Conservation (phyloP, 768 basidiomycete genomes). For the Cystoderma amianthinum region DNA sequence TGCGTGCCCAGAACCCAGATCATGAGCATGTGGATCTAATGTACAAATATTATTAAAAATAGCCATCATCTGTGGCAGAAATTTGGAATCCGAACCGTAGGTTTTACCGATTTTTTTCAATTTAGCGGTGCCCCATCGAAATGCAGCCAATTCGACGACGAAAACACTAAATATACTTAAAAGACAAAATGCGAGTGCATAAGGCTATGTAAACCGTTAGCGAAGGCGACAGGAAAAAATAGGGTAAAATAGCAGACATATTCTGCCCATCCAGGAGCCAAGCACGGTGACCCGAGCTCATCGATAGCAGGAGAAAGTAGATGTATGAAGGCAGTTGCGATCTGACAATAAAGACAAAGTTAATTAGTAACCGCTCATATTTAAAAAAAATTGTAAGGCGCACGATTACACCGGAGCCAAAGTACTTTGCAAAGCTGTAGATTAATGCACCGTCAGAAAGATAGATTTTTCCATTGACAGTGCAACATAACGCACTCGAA, state of each 20-base stretch:
- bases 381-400: conserved; percentile 16
- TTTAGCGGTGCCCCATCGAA: conserved; percentile 77
- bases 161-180: conserved; percentile 80
- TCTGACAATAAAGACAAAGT: conserved; percentile 30
- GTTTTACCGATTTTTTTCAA: conserved; percentile 57
- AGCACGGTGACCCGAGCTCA: conserved; percentile 64
- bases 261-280: conserved; percentile 58
- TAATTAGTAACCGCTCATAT: conserved; percentile 3
- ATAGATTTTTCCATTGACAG: neutral
- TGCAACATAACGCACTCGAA: conserved; percentile 52
- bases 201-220: conserved; percentile 44
- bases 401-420: conserved; percentile 86
- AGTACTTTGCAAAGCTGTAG: conserved; percentile 79
- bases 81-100: conserved; percentile 38
- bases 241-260: conserved; percentile 53
- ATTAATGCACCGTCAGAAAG: conserved; percentile 5
- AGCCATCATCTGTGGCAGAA: neutral
- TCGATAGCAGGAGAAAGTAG: conserved; percentile 70
- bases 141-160: conserved; percentile 77
- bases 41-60: conserved; percentile 1
- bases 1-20: conserved; percentile 45
- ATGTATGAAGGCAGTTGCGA: conserved; percentile 88
- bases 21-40: conserved; percentile 65
- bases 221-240: neutral
- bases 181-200: conserved; percentile 75